phyloP scores from a whole-genome alignment of 179 eudicot species.

The Silene coronaria region DNA sequence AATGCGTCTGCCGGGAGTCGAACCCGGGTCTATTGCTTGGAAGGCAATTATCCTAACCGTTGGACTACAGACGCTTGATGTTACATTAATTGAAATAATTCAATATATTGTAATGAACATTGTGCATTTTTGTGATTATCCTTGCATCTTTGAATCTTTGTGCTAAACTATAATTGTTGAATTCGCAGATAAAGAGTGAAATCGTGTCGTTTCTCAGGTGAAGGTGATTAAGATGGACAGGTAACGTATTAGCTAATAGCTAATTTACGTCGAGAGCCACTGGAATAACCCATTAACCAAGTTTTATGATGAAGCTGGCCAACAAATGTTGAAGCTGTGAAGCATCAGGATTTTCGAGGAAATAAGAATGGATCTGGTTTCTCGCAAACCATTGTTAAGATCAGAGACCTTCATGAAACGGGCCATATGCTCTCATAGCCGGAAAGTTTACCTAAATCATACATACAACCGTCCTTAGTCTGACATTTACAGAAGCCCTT shows the following conservation, averaged over 20 bases:
- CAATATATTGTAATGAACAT: no score
- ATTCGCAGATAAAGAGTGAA: not conserved
- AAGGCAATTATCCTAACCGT: constrained; percentile 16
- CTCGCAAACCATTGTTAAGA: no score
- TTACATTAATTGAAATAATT: no score
- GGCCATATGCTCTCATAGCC: no score
- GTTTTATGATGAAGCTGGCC: constrained; percentile 95
- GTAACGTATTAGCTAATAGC: constrained; percentile 77
- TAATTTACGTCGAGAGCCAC: constrained; percentile 81
- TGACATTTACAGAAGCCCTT: no score
- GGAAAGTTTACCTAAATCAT: not conserved
- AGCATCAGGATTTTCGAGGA: constrained; percentile 91
- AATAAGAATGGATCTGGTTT: constrained; percentile 95
- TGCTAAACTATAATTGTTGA: no score
- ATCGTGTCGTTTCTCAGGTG: constrained; percentile 40
- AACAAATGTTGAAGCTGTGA: constrained; percentile 96
- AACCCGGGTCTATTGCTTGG: constrained; percentile 17
- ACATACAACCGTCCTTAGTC: not conserved
- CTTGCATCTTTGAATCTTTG: no score
- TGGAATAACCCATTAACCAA: constrained; percentile 85
- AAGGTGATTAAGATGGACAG: constrained; percentile 91
- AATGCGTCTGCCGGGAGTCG: no score
- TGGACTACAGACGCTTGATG: constrained; percentile 4
- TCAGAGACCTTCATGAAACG: constrained; percentile 12
- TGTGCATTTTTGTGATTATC: no score